Conservation (phyloP, 2,329 filamentous ascomycete genomes). For the Pyricularia sp. region DNA sequence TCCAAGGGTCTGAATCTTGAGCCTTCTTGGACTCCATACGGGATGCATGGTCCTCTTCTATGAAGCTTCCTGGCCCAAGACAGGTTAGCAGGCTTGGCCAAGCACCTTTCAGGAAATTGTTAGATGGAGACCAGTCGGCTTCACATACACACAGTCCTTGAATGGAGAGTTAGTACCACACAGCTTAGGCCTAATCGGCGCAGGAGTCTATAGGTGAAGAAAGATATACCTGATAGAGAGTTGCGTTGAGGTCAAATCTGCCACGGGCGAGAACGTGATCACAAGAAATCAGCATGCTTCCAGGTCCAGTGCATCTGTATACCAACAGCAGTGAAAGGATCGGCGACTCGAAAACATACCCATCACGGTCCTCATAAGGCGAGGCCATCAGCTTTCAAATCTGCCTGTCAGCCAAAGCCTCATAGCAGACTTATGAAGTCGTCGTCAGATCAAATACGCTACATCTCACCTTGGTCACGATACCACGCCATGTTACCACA, state of each 20-base stretch:
- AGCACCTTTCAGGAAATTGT: background rate
- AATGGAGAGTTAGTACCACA: background rate
- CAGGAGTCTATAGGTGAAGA: background rate
- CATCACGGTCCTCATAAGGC: conserved; percentile 73
- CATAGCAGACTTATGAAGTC: background rate
- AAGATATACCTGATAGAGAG: conserved; percentile 66
- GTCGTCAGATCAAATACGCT: background rate
- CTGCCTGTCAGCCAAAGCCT: background rate
- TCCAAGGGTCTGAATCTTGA: conserved; percentile 27
- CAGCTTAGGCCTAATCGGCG: background rate
- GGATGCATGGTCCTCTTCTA: conserved; percentile 79
- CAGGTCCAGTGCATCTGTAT: background rate
- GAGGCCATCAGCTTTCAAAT: conserved; percentile 65
- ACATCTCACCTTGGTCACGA: conserved; percentile 82
- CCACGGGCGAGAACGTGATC: background rate
- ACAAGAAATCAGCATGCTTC: background rate
- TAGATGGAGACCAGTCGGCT: background rate
- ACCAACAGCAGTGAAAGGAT: no score
- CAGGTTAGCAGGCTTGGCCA: background rate
- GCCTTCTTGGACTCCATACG: conserved; percentile 55
- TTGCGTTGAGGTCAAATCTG: conserved; percentile 95
- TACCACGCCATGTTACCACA: conserved; percentile 88
- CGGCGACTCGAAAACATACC: conserved; percentile 36
- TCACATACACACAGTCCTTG: conserved; percentile 44
- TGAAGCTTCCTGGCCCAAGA: conserved; percentile 51